A percentile compares a stretch with the other conserved stretches of the same genome.
These are phyloP conservation scores for Discostella stelligeroides DNA, from an alignment of 108 stramenopile species.

Conservation along the genomic window DNA sequence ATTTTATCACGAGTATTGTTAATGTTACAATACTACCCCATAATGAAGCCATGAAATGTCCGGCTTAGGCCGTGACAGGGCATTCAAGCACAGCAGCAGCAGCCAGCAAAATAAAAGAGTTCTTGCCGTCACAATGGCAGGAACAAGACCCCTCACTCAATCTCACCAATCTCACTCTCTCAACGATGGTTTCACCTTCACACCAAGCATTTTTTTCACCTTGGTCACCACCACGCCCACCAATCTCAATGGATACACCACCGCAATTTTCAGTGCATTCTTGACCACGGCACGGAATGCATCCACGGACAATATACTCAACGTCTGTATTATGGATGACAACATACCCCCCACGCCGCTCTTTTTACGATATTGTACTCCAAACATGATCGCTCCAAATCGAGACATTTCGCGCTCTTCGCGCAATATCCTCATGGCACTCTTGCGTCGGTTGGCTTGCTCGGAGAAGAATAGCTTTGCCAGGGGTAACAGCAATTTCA, in stretches of 20 bases:
- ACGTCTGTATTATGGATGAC: conserved; percentile 35
- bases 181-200: conserved; percentile 41
- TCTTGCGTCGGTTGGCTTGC: conserved; percentile 66
- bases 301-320: conserved; percentile 48
- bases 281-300: conserved; percentile 18
- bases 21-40: too few relatives aligned
- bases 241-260: conserved; percentile 47
- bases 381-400: conserved; percentile 55
- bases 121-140: too few relatives aligned
- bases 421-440: conserved; percentile 67
- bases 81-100: too few relatives aligned
- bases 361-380: conserved; percentile 46
- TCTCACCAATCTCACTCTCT: conserved; percentile 32
- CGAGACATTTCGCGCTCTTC: conserved; percentile 57
- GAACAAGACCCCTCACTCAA: too few relatives aligned
- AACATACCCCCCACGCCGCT: conserved; percentile 47
- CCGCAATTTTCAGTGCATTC: conserved; percentile 30
- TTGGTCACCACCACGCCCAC: conserved; percentile 15
- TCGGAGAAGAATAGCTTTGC: conserved; percentile 72
- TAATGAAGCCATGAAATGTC: too few relatives aligned
- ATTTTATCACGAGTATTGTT: too few relatives aligned
- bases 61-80: too few relatives aligned
- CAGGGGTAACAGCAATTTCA: conserved; percentile 68
- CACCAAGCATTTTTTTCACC: conserved; percentile 31
- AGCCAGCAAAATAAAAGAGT: too few relatives aligned